Evolutionary conservation across 2,329 filamentous ascomycete genomes (phyloP).

Genomic region (Apiospora hydei): DNA sequence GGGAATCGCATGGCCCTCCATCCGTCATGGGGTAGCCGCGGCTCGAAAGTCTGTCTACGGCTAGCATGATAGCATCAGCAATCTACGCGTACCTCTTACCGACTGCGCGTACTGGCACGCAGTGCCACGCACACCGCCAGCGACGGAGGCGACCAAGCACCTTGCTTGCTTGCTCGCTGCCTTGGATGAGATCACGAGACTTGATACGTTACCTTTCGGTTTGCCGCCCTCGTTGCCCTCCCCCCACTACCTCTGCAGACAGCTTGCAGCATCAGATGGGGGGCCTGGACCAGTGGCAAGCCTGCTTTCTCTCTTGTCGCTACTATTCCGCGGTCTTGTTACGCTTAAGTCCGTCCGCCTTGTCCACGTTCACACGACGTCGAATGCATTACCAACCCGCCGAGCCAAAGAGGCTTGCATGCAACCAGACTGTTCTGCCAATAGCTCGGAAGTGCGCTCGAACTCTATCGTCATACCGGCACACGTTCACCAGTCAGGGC

Average conservation of each 20-base stretch:
- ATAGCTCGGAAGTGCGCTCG: slow-evolving; percentile 9
- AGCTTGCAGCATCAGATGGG: slow-evolving; percentile 10
- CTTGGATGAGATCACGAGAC: slow-evolving; percentile 12
- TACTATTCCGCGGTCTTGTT: background rate
- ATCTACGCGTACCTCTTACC: background rate
- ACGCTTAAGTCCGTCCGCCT: slow-evolving; percentile 10
- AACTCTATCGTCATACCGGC: slow-evolving; percentile 7
- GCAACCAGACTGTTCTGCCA: background rate
- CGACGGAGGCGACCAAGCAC: background rate
- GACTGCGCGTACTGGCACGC: background rate
- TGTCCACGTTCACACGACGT: background rate
- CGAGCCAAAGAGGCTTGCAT: slow-evolving; percentile 2
- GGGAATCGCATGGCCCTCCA: slow-evolving; percentile 1
- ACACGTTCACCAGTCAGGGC: background rate
- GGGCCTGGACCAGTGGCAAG: background rate
- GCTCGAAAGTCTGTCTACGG: background rate
- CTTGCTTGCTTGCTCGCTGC: background rate
- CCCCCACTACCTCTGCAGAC: slow-evolving; percentile 7
- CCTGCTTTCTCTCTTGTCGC: background rate
- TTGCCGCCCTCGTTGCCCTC: slow-evolving; percentile 6
- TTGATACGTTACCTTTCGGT: slow-evolving; percentile 20
- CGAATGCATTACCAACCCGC: background rate
- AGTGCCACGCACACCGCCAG: slow-evolving; percentile 8
- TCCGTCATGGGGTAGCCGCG: slow-evolving; percentile 10
- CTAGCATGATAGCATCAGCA: slow-evolving; percentile 6